Percentiles rank a stretch among this genome's conserved stretches.
These are phyloP conservation scores for Xylaria sp. DNA, from an alignment of 2,329 filamentous ascomycete genomes.

Conservation along the genomic window DNA sequence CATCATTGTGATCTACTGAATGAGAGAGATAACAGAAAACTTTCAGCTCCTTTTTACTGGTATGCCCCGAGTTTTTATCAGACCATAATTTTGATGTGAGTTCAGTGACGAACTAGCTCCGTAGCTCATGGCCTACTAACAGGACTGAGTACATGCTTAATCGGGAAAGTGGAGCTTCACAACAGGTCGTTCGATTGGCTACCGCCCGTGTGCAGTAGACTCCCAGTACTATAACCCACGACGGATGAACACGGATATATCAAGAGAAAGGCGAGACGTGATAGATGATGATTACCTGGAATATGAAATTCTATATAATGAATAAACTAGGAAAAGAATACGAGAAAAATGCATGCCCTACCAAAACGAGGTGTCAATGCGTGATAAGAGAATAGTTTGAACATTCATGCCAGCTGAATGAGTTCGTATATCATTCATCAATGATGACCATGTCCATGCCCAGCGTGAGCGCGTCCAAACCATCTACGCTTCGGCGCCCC, in stretches of 20 bases:
- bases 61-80: background rate
- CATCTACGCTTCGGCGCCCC: conserved; percentile 40
- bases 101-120: background rate
- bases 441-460: conserved; percentile 35
- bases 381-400: background rate
- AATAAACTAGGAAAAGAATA: background rate
- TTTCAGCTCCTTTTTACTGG: background rate
- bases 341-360: background rate
- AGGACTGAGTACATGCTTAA: conserved; percentile 18
- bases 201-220: background rate
- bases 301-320: conserved; percentile 11
- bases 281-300: background rate
- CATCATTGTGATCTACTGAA: background rate
- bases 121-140: background rate
- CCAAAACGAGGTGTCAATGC: background rate
- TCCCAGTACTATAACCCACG: background rate
- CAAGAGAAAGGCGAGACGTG: background rate
- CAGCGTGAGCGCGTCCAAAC: conserved; percentile 40
- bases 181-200: conserved; percentile 23
- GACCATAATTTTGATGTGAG: background rate
- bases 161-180: conserved; percentile 25
- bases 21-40: background rate
- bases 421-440: conserved; percentile 16
- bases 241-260: background rate
- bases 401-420: background rate